Base-by-base conservation (phyloP, 345 rosid species). In the Eucalyptus sp. region DNA sequence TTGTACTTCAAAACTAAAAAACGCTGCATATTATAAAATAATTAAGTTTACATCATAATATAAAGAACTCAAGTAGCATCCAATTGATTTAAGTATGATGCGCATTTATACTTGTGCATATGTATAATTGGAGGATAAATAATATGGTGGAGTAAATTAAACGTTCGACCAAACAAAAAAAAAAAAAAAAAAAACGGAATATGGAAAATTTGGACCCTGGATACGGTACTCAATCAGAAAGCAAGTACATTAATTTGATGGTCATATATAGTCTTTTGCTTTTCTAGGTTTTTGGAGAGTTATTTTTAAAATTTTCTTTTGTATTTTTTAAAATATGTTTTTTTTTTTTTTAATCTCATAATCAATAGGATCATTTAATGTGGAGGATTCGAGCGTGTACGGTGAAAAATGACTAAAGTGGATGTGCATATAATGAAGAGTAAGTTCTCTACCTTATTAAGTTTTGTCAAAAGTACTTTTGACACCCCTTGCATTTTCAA, bases 241-340 rank as follows among this genome's bases (percentile, higher is more conserved):
- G 41, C 17, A 66, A 15, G 18, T 66, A 31, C 41, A n/a, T 31
- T 66, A 31, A 66, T 66, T 66, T 66, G 76, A 31, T 66, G 79
- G 22, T 66, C 22, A 31, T 31, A 8, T 15, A 66, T 66, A 31
- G 41, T 16, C 5, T 66, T 66, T 66, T 15, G 79, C 37, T 66
- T 33, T 66, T 66, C 41, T 15, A 66, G 79, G 11, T n/a, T 31
- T 33, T 15, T 15, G 79, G 20, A 14, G 18, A 64, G 41, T 64
- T 13, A 7, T 66, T 66, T 66, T 66, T 15, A 3, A 0, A 31
- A n/a, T 7, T 66, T 14, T 31, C 6, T 14, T 64, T 64, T 64
- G 17, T n/a, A 7, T 60, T 3, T 58, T 7, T 22, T 1, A 13
- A 5, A 60, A 29, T 3, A 13, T n/a, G 4, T 2, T 37, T 3